Percentiles rank a stretch among this genome's conserved stretches.
Conservation (phyloP, 2,329 filamentous ascomycete genomes). For the Trichoderma sp. region DNA sequence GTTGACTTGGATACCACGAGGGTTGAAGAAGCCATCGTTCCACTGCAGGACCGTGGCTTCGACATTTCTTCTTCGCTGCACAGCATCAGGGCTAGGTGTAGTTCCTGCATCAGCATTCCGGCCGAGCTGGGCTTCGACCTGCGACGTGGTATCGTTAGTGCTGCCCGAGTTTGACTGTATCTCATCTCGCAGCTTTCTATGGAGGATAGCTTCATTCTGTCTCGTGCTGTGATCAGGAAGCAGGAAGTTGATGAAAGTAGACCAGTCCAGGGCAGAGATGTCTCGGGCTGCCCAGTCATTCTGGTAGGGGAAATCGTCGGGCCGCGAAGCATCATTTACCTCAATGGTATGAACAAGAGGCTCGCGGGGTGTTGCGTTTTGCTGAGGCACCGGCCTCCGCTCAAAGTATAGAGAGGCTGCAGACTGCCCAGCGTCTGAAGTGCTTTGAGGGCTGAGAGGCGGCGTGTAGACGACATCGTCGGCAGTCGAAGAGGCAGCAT, state of each 20-base stretch:
- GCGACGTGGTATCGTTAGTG: constrained; percentile 31
- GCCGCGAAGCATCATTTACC: constrained; percentile 40
- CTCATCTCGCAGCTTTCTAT: constrained; percentile 52
- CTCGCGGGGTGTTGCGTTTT: constrained; percentile 26
- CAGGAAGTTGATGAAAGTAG: constrained; percentile 59
- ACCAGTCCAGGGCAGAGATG: constrained; percentile 57
- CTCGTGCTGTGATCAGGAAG: constrained; percentile 50
- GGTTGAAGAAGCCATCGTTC: constrained; percentile 59
- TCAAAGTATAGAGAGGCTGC: constrained; percentile 47
- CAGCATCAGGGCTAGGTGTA: constrained; percentile 12
- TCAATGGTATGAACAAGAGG: constrained; percentile 40
- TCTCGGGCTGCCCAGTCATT: constrained; percentile 45
- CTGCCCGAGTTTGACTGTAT: constrained; percentile 35
- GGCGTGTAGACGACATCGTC: constrained; percentile 55
- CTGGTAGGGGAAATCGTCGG: constrained; percentile 49
- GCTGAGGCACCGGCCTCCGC: constrained; percentile 42
- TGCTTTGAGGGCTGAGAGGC: constrained; percentile 49
- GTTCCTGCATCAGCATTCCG: constrained; percentile 34
- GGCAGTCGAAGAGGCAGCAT: constrained; percentile 46
- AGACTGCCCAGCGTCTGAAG: constrained; percentile 26
- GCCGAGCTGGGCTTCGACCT: constrained; percentile 48
- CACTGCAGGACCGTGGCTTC: constrained; percentile 53
- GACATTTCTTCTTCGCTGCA: constrained; percentile 35
- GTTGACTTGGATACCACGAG: constrained; percentile 49
- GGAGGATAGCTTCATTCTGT: constrained; percentile 50